Evolutionary conservation across 2,329 filamentous ascomycete species (phyloP), one percentile per base, ranked within the genome.

Genomic region (Penicillium concentricum): DNA sequence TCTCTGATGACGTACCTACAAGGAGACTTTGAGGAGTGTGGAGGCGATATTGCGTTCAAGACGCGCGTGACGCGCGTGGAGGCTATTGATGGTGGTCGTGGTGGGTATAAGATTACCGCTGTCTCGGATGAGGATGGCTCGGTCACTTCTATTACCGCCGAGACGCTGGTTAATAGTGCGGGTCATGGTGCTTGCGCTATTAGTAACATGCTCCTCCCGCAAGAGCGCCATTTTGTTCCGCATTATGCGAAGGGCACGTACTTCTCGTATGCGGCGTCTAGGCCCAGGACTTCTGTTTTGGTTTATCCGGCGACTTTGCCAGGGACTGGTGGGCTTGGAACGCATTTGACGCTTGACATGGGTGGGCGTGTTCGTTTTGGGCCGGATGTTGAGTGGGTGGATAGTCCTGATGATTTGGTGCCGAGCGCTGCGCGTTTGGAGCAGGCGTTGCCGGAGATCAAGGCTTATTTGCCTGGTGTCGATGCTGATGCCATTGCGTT

Each of bases 211-310:
- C 84, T 97, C 37, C 81, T 91, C 0, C 65, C 76, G 0, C 32
- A 65, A 0, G 73, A 77, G 0, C 75, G 82, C 5, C 85, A 85
- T 49, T 78, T 79, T 38, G 82, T 75, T 24, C 83, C 91, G 5
- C 90, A 84, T 79, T 97, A 89, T 76, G 93, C 93, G 57, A 99
- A 99, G 78, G 94, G 94, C 0, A 93, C 91, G 59, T 99, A 99
- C 78, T 97, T 95, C 77, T 89, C 88, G 30, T 97, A 97, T 77
- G 76, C 82, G 0, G 79, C 85, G 1, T 84, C 87, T 0, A 69
- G 70, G 1, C 92, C 91, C 0, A 81, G 77, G 39, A 85, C 92
- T 12, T 79, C 76, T 2, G 90, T 89, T 0, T 84, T 99, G 22
- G 81, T 99, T 49, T 99, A 97, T 70, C 94, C 94, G 0, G 92